Base-by-base conservation (phyloP, 805 yeast genomes). In the Ogataea methylovora region DNA sequence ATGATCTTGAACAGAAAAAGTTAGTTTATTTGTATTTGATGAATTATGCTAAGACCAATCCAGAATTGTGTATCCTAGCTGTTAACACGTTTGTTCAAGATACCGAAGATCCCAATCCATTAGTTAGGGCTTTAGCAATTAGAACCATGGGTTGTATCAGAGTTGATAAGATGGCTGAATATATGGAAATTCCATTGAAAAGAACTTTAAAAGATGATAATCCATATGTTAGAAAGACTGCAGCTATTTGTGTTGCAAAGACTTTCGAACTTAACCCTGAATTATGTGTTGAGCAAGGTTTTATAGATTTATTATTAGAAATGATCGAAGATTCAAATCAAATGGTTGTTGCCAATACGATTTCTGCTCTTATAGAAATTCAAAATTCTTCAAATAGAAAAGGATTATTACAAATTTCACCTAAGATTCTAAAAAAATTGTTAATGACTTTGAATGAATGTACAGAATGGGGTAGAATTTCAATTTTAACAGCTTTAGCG, bases 101-200 rank as follows among this genome's bases (percentile, higher is more conserved):
- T 61, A 78, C 95, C 2, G 95, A 85, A 54, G 97, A 92, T 56
- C 94, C 96, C 32, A 92, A 92, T 52, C 99, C 99, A 1, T 69
- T 94, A 48, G 88, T 92, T 18, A 71, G 97, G 36, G 95, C 97
- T 1, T 73, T 92, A 61, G 97, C 99, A 1, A 88, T 92, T 39
- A 75, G 98, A 52, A 92, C 99, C 10, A 92, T 92, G 99, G 97
- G 98, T 0, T 90, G 97, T 63, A 87, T 92, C 33, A 68, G 97
- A 29, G 97, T 92, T 14, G 94, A 84, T 52, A 88, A 84, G 58
- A 88, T 92, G 78, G 84, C 87, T 28, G 97, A 90, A 54, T 92
- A 92, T 55, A 76, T 92, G 78, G 92, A 86, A 43, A 79, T 81
- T 15, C 98, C 98, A 1, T 65, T 92, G 43, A 78, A 79, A 42